phyloP scores from a whole-genome alignment of 2,329 filamentous ascomycete genomes.

The Ustulina deusta region DNA sequence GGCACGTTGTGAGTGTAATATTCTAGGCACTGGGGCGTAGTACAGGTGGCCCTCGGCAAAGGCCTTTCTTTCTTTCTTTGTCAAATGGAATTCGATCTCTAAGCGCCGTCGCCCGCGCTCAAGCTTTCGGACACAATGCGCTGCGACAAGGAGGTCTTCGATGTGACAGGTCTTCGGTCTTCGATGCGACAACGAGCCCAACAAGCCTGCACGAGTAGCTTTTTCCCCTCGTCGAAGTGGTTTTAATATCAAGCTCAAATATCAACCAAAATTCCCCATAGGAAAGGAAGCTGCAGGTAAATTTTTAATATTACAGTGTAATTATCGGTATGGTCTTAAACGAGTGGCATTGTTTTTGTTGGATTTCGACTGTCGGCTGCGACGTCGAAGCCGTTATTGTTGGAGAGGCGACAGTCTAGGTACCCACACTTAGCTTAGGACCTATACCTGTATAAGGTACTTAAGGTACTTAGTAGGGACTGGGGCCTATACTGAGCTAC shows the following conservation, averaged over 20 bases:
- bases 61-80: slow-evolving; percentile 14
- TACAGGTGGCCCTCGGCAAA: slow-evolving; percentile 6
- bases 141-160: slow-evolving; percentile 1
- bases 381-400: slow-evolving; percentile 34
- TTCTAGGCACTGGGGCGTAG: slow-evolving; percentile 21
- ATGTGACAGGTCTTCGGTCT: slow-evolving; percentile 8
- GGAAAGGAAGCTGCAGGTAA: not conserved
- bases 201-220: not conserved
- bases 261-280: not conserved
- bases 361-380: slow-evolving; percentile 25
- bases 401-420: slow-evolving; percentile 41
- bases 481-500: not conserved
- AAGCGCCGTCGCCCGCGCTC: slow-evolving; percentile 13
- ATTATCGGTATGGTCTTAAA: not conserved
- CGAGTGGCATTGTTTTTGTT: slow-evolving; percentile 40
- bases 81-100: slow-evolving; percentile 22
- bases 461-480: no score
- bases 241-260: not conserved
- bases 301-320: not conserved
- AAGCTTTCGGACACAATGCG: slow-evolving; percentile 8
- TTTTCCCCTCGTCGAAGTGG: not conserved
- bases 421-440: not conserved
- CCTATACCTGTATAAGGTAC: not conserved
- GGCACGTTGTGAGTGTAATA: not conserved
- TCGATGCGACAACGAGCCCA: slow-evolving; percentile 8